A percentile compares a stretch with the other conserved stretches of the same genome.
phyloP scores from a whole-genome alignment of 1,139 yeast genomes.

The Yarrowia galli region DNA sequence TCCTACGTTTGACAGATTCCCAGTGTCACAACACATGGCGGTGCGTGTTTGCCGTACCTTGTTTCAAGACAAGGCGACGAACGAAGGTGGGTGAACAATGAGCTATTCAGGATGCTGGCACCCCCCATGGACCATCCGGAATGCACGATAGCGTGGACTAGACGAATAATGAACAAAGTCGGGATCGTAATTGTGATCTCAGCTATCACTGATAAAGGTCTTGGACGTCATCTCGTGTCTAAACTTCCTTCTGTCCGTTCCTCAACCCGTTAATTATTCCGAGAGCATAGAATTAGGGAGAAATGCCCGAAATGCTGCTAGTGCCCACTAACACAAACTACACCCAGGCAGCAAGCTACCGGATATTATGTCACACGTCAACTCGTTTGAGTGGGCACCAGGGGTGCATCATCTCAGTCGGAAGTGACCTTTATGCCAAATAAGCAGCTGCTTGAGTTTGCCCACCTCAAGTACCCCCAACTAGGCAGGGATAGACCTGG shows the following conservation, averaged over 20 bases:
- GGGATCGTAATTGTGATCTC: too few relatives aligned
- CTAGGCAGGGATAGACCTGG: background rate
- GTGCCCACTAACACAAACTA: background rate
- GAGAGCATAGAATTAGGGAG: background rate
- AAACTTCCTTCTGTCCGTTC: background rate
- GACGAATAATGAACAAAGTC: too few relatives aligned
- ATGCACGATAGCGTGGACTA: too few relatives aligned
- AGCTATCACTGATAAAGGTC: too few relatives aligned
- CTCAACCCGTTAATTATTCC: background rate
- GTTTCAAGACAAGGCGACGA: background rate
- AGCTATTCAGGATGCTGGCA: too few relatives aligned
- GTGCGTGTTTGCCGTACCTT: background rate
- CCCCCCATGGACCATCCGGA: too few relatives aligned
- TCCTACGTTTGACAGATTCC: background rate
- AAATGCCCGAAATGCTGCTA: background rate
- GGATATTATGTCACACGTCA: slow-evolving; percentile 21
- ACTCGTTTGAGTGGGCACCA: slow-evolving; percentile 26
- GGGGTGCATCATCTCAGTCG: slow-evolving; percentile 3
- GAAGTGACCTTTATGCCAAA: slow-evolving; percentile 12
- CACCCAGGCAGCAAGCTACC: background rate
- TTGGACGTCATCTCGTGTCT: background rate
- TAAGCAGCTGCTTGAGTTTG: slow-evolving; percentile 25
- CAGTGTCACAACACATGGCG: too few relatives aligned
- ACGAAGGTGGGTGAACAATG: background rate
- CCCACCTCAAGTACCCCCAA: slow-evolving; percentile 1